Percentiles rank a stretch among this genome's conserved stretches.
These are phyloP conservation scores for Calamus simplicifolius DNA, from an alignment of 176 grass and related monocot genomes.

Conservation along the genomic window DNA sequence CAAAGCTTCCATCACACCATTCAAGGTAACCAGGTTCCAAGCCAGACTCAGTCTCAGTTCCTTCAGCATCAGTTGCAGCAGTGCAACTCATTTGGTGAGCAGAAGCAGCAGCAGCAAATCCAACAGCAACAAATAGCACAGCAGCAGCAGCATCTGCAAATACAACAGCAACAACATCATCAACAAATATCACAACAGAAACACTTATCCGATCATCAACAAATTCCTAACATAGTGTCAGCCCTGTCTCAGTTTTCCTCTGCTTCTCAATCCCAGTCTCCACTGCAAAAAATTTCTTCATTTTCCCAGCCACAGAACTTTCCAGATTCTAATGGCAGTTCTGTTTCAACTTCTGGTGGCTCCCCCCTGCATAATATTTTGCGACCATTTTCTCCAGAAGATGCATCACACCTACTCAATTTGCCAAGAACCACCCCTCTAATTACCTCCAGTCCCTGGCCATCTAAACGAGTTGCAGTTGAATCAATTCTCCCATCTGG, in stretches of 20 bases:
- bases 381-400: conserved; percentile 54
- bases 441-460: conserved; percentile 46
- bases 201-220: conserved; percentile 34
- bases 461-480: conserved; percentile 65
- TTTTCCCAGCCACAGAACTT: conserved; percentile 66
- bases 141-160: not conserved
- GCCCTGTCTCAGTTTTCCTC: conserved; percentile 35
- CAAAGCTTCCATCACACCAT: conserved; percentile 46
- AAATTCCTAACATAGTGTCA: conserved; percentile 33
- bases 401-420: conserved; percentile 36
- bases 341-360: conserved; percentile 37
- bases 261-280: conserved; percentile 31
- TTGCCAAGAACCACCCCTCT: conserved; percentile 51
- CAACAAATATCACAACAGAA: conserved; percentile 39
- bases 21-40: conserved; percentile 33
- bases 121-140: not conserved
- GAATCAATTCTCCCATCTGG: conserved; percentile 48
- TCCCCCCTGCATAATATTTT: conserved; percentile 43
- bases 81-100: conserved; percentile 20
- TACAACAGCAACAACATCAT: conserved; percentile 41
- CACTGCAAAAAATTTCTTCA: conserved; percentile 32
- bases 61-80: conserved; percentile 29
- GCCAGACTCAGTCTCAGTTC: conserved; percentile 20
- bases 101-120: not conserved
- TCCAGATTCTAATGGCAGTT: conserved; percentile 45